Percentiles rank a stretch among this genome's conserved stretches.
These are phyloP conservation scores for Voacanga thouarsii DNA, from an alignment of 257 asterid genomes.

Conservation along the genomic window DNA sequence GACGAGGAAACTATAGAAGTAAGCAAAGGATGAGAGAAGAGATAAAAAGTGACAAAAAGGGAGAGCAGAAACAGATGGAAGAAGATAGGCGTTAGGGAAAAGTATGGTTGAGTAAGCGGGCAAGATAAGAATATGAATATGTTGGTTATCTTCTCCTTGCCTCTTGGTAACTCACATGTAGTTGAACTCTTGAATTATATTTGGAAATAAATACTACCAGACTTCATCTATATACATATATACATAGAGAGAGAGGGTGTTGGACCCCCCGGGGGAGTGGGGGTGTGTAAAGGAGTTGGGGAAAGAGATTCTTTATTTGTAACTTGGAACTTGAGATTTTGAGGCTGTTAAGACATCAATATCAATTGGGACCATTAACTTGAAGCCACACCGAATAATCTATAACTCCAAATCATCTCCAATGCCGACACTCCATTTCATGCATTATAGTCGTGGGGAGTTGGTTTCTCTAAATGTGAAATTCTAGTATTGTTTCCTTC, in stretches of 20 bases:
- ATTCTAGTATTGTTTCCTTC: background rate
- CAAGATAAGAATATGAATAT: conserved; percentile 16
- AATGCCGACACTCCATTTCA: conserved; percentile 9
- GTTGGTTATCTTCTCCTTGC: background rate
- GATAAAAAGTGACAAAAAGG: conserved; percentile 4
- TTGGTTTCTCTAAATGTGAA: too few species aligned
- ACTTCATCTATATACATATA: background rate
- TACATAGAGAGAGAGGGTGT: too few species aligned
- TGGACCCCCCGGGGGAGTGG: too few species aligned
- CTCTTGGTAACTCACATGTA: background rate
- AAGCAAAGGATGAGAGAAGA: conserved; percentile 33
- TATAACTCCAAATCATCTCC: background rate
- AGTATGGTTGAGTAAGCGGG: conserved; percentile 14
- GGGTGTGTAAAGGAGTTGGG: too few species aligned
- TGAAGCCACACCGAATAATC: background rate
- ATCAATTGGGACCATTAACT: conserved; percentile 11
- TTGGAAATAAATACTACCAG: background rate
- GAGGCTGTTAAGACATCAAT: conserved; percentile 21
- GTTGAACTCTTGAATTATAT: background rate
- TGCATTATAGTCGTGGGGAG: conserved; percentile 3
- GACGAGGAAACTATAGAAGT: conserved; percentile 49
- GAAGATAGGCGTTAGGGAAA: conserved; percentile 18
- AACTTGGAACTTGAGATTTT: too few species aligned
- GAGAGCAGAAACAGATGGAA: background rate
- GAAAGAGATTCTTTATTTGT: too few species aligned